These are phyloP conservation scores for Colletotrichum chrysophilum DNA, from an alignment of 2,329 filamentous ascomycete genomes.

Conservation along the genomic window DNA sequence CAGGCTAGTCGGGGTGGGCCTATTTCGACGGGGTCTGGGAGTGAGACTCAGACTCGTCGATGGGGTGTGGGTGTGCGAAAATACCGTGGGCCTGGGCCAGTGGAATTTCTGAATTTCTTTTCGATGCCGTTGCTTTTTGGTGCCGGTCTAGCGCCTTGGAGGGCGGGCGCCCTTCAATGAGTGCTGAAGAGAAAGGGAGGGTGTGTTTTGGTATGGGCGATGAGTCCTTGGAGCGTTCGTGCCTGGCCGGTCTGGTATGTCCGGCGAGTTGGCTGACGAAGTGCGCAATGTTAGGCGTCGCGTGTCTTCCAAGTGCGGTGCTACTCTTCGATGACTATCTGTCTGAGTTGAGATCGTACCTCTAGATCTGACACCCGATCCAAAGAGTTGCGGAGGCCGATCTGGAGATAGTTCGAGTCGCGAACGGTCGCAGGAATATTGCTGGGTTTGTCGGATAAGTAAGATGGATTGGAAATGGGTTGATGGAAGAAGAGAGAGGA, in stretches of 20 bases:
- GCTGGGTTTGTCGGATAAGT: background rate
- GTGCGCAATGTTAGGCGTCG: background rate
- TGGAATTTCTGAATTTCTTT: slow-evolving; percentile 21
- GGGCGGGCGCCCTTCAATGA: slow-evolving; percentile 5
- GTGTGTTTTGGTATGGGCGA: background rate
- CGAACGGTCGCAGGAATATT: background rate
- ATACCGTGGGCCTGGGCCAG: slow-evolving; percentile 14
- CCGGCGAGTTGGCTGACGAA: background rate
- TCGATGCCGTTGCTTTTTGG: slow-evolving; percentile 20
- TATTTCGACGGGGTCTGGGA: slow-evolving; percentile 13
- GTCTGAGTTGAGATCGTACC: background rate
- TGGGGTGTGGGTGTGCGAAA: slow-evolving; percentile 8
- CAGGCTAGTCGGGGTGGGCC: background rate
- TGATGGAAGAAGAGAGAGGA: background rate
- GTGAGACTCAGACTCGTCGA: background rate
- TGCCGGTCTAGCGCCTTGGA: slow-evolving; percentile 12
- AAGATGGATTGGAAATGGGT: background rate
- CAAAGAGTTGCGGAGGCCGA: background rate
- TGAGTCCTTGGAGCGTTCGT: background rate
- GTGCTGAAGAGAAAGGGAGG: slow-evolving; percentile 2
- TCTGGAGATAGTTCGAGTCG: background rate
- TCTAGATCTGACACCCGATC: background rate
- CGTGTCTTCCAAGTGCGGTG: background rate
- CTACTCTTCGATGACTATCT: background rate
- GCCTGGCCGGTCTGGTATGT: background rate